Percentiles rank a stretch among this genome's conserved stretches.
Conservation (phyloP, 148 eudicot genomes). For the Vaccinium vitisidaea region DNA sequence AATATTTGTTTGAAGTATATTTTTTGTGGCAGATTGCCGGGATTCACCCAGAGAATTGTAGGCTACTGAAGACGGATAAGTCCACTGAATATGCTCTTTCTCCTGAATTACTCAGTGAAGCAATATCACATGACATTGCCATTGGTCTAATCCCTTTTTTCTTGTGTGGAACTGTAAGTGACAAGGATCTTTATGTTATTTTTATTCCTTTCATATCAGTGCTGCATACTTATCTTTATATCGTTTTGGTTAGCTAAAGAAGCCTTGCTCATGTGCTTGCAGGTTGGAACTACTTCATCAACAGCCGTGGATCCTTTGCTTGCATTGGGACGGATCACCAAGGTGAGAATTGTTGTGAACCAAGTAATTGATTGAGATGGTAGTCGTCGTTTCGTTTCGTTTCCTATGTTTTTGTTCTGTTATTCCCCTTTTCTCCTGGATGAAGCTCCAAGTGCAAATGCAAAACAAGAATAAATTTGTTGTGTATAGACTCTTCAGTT, state of each 20-base stretch:
- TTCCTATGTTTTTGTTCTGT: background rate
- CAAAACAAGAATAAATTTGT: background rate
- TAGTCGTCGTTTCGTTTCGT: background rate
- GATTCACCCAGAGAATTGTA: constrained; percentile 68
- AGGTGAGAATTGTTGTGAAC: constrained; percentile 42
- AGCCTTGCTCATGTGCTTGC: constrained; percentile 18
- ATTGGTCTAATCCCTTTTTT: constrained; percentile 76
- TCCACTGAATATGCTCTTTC: constrained; percentile 71
- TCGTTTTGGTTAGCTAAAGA: background rate
- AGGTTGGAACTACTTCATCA: constrained; percentile 97
- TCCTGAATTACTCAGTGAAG: constrained; percentile 58
- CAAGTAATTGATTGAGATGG: constrained; percentile 9
- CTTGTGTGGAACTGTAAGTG: constrained; percentile 86
- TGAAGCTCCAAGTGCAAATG: background rate
- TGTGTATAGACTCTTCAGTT: background rate
- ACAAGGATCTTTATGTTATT: constrained; percentile 4
- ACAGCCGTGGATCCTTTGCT: constrained; percentile 90
- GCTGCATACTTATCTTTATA: background rate
- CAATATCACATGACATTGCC: constrained; percentile 58
- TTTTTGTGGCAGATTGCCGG: constrained; percentile 73
- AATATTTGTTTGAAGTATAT: background rate
- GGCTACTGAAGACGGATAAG: constrained; percentile 67
- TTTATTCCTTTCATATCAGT: background rate
- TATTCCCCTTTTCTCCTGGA: background rate
- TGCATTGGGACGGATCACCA: constrained; percentile 68